Evolutionary conservation across 768 basidiomycete species (phyloP), one percentile per base, ranked within the genome.

Genomic region (Amanita jacksonii): DNA sequence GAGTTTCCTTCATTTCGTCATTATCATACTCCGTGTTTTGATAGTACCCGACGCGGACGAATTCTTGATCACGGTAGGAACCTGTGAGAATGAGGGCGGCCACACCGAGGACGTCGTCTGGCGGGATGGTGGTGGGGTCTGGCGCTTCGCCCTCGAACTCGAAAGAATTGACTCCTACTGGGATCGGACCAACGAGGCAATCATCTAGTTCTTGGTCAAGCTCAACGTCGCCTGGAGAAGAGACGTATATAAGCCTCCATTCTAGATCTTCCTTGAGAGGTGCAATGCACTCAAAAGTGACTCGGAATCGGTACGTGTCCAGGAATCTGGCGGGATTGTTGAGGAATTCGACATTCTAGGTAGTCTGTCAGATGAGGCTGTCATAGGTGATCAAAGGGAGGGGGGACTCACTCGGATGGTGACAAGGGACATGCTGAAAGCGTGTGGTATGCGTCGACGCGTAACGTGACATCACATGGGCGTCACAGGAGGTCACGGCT

Each of bases 21-120:
- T 86, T 89, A 61, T 96, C 94, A 57, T 97, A 98, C 62, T 98
- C 94, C 19, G 93, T 97, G 58, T 98, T 93, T 64, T 98, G 96
- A 62, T 99, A 99, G 61, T 99, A 98, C 5, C 96, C 96, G 20
- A 99, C 93, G 36, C 94, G 81, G n/a, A 99, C 94, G 57, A 99
- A 99, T 61, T 98, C 96, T 56, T 96, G 93, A 41, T 97, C 94
- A 30, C 81, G 79, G 64, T 98, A 99, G 8, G 87, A 88, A 5
- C 91, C 96, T 0, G 93, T 98, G 41, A 99, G 76, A 55, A 99
- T 97, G 58, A 98, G 82, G 5, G 94, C 96, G 2, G 94, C 89
- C 13, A 99, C 93, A 36, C 96, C 96, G 9, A 99, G 74, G 24
- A 94, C 88, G 57, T 98, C 94, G 49, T 88, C 81, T 24, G 76